These are phyloP conservation scores for Thielaviopsis euricoi DNA, from an alignment of 2,329 filamentous ascomycete genomes.

Conservation along the genomic window DNA sequence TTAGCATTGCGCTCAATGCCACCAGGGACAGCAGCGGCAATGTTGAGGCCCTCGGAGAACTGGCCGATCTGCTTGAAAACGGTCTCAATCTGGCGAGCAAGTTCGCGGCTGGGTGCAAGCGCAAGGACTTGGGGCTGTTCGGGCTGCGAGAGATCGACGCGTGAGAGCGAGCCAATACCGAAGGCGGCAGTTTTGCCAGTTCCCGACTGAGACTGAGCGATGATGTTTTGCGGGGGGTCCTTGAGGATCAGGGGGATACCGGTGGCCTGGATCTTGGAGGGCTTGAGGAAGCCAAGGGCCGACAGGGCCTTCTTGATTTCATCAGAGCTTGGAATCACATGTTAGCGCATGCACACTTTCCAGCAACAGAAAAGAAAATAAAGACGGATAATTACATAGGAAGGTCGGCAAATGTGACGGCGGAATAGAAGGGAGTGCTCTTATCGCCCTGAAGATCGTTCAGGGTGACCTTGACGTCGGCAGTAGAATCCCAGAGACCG, in stretches of 20 bases:
- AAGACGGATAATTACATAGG: slow-evolving; percentile 44
- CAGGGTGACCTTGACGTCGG: slow-evolving; percentile 83
- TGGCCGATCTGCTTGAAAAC: slow-evolving; percentile 73
- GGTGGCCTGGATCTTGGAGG: slow-evolving; percentile 94
- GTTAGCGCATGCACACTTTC: slow-evolving; percentile 4
- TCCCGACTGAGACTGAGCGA: slow-evolving; percentile 97
- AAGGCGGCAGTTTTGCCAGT: slow-evolving; percentile 98
- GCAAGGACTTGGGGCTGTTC: slow-evolving; percentile 69
- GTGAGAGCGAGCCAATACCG: slow-evolving; percentile 76
- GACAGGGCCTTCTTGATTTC: slow-evolving; percentile 61
- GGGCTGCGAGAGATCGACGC: slow-evolving; percentile 56
- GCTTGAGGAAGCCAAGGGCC: slow-evolving; percentile 77
- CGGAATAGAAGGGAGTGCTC: slow-evolving; percentile 75
- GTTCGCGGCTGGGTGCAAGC: slow-evolving; percentile 81
- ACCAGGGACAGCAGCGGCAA: slow-evolving; percentile 73
- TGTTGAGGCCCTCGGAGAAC: slow-evolving; percentile 59
- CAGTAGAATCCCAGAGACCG: slow-evolving; percentile 52
- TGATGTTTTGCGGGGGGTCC: slow-evolving; percentile 82
- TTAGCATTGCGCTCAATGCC: slow-evolving; percentile 49
- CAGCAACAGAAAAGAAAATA: not conserved
- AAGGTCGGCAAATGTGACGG: slow-evolving; percentile 69
- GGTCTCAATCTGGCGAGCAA: slow-evolving; percentile 83
- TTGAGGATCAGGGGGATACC: slow-evolving; percentile 77
- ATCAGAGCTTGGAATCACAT: slow-evolving; percentile 17
- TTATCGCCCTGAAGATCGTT: slow-evolving; percentile 77